phyloP scores from a whole-genome alignment of 2,329 filamentous ascomycete genomes.

The Colletotrichum caudatum region DNA sequence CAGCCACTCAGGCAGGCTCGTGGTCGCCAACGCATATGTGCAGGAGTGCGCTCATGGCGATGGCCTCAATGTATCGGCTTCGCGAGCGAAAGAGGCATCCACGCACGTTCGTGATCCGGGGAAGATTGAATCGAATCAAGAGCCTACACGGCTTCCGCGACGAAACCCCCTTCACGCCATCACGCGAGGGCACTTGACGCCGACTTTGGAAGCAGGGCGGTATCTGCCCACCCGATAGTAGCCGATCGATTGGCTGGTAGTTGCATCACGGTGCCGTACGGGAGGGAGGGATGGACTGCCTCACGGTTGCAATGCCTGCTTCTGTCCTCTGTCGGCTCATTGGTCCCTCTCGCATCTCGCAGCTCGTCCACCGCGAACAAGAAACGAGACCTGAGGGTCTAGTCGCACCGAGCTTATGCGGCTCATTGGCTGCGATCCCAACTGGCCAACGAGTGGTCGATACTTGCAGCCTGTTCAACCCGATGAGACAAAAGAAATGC shows the following conservation, averaged over 20 bases:
- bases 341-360: background rate
- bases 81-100: background rate
- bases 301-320: background rate
- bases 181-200: background rate
- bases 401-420: slow-evolving; percentile 16
- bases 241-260: background rate
- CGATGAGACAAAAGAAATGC: background rate
- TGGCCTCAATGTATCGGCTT: background rate
- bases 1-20: slow-evolving; percentile 4
- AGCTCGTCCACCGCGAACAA: background rate
- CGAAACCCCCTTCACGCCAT: background rate
- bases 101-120: background rate
- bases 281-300: background rate
- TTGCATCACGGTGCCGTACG: background rate
- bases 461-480: slow-evolving; percentile 8
- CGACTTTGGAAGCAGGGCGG: background rate
- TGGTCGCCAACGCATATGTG: background rate
- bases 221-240: background rate
- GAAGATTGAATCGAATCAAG: background rate
- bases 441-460: slow-evolving; percentile 3
- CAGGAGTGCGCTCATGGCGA: background rate
- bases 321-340: background rate
- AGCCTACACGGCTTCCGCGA: background rate
- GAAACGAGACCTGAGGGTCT: background rate
- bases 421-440: slow-evolving; percentile 22